Conservation (phyloP, 305 asterid species). For the Ajuga reptans region DNA sequence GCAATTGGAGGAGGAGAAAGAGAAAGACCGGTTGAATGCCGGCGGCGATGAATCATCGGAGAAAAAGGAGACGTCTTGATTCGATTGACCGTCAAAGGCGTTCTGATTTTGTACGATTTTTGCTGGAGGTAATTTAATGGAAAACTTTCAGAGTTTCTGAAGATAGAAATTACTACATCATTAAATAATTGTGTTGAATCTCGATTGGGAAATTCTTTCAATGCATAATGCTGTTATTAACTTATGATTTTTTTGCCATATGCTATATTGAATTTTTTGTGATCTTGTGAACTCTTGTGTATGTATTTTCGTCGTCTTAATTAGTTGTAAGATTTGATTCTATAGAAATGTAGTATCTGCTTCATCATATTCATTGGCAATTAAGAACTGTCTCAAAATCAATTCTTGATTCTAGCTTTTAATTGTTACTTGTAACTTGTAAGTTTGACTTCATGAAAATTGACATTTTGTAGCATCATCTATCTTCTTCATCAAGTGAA, state of each 20-base stretch:
- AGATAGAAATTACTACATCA: neutral
- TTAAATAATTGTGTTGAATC: conserved; percentile 17
- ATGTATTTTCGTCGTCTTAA: neutral
- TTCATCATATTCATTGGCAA: neutral
- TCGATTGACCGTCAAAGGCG: neutral
- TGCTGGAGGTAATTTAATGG: conserved; percentile 12
- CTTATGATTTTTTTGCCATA: neutral
- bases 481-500: neutral
- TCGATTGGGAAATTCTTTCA: neutral
- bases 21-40: conserved; percentile 20
- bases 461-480: no score
- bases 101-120: neutral
- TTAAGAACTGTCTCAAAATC: neutral
- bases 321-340: neutral
- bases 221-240: conserved; percentile 14
- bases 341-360: neutral
- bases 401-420: neutral
- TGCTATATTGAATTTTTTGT: neutral
- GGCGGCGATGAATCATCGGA: conserved; percentile 12
- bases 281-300: neutral
- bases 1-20: conserved; percentile 39
- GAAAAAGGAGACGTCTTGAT: conserved; percentile 14
- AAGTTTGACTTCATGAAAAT: no score
- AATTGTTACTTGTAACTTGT: no score
- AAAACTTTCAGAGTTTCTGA: conserved; percentile 5